phyloP scores from a whole-genome alignment of 1,284 basidiomycete species.

The Meira nashicola region DNA sequence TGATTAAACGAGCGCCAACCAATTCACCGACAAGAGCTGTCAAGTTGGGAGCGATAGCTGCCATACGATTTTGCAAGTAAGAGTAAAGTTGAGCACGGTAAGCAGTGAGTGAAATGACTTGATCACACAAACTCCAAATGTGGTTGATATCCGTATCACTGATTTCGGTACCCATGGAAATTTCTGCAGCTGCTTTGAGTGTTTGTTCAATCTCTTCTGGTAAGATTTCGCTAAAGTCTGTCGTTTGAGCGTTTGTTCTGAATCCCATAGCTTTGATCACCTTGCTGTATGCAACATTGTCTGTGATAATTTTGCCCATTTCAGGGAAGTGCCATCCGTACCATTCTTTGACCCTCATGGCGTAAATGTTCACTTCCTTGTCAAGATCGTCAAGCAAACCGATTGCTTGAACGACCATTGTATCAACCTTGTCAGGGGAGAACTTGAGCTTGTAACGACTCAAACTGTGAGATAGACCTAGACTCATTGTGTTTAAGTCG shows the following conservation, averaged over 20 bases:
- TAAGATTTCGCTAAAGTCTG: constrained; percentile 80
- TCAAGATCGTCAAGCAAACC: constrained; percentile 96
- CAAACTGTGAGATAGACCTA: constrained; percentile 92
- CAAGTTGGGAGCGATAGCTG: constrained; percentile 91
- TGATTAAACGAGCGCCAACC: constrained; percentile 90
- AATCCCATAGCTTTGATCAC: constrained; percentile 47
- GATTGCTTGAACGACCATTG: constrained; percentile 98
- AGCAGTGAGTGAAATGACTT: constrained; percentile 89
- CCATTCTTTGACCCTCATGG: constrained; percentile 99
- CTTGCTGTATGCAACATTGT: constrained; percentile 95
- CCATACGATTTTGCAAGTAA: constrained; percentile 95
- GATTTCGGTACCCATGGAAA: constrained; percentile 98
- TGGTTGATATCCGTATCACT: constrained; percentile 90
- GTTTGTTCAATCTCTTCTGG: constrained; percentile 80
- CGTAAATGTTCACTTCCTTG: constrained; percentile 99
- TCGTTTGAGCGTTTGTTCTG: constrained; percentile 81
- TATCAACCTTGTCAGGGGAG: constrained; percentile 98
- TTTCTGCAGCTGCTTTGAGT: constrained; percentile 83
- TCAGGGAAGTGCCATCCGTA: constrained; percentile 99
- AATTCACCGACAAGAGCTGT: constrained; percentile 93
- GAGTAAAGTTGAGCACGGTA: constrained; percentile 90
- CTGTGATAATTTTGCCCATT: constrained; percentile 95
- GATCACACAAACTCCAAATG: constrained; percentile 91
- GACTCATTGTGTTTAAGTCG: constrained; percentile 92
- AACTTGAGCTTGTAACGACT: constrained; percentile 99